These are phyloP conservation scores for Zygosaccharomyces pseudobailii DNA, from an alignment of 1,139 yeast genomes.

Conservation along the genomic window DNA sequence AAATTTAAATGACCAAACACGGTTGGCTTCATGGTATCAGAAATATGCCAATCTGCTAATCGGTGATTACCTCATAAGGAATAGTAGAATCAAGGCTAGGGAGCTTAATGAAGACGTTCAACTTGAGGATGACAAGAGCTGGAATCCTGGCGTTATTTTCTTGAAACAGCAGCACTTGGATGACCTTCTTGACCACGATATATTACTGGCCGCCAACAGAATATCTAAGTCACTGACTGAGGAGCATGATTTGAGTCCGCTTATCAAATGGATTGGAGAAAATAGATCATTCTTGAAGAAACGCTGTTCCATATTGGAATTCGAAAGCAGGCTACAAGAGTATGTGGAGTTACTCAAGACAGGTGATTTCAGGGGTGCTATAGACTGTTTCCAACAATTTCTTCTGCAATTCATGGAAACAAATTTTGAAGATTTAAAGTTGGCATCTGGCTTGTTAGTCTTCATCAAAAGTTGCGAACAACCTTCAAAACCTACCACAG, in stretches of 20 bases:
- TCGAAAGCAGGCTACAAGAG: slow-evolving; percentile 73
- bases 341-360: slow-evolving; percentile 59
- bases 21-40: slow-evolving; percentile 53
- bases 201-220: slow-evolving; percentile 49
- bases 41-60: slow-evolving; percentile 56
- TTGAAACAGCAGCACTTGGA: slow-evolving; percentile 41
- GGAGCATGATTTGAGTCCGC: slow-evolving; percentile 48
- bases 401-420: slow-evolving; percentile 41
- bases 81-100: slow-evolving; percentile 19
- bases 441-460: slow-evolving; percentile 44
- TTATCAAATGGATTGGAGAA: slow-evolving; percentile 72
- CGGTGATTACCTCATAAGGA: slow-evolving; percentile 54
- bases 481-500: slow-evolving; percentile 34
- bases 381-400: slow-evolving; percentile 49
- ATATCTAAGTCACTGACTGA: slow-evolving; percentile 40
- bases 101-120: slow-evolving; percentile 1
- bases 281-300: slow-evolving; percentile 57
- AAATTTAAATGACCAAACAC: slow-evolving; percentile 34
- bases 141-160: slow-evolving; percentile 43
- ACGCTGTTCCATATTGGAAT: slow-evolving; percentile 50
- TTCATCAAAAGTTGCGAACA: slow-evolving; percentile 28
- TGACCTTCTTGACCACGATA: slow-evolving; percentile 53
- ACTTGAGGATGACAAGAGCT: slow-evolving; percentile 3
- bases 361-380: slow-evolving; percentile 53
- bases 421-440: slow-evolving; percentile 39